Percentiles rank a stretch among this genome's conserved stretches.
These are phyloP conservation scores for Vitis rupestris DNA, from an alignment of 164 flowering plant genomes.

Conservation along the genomic window DNA sequence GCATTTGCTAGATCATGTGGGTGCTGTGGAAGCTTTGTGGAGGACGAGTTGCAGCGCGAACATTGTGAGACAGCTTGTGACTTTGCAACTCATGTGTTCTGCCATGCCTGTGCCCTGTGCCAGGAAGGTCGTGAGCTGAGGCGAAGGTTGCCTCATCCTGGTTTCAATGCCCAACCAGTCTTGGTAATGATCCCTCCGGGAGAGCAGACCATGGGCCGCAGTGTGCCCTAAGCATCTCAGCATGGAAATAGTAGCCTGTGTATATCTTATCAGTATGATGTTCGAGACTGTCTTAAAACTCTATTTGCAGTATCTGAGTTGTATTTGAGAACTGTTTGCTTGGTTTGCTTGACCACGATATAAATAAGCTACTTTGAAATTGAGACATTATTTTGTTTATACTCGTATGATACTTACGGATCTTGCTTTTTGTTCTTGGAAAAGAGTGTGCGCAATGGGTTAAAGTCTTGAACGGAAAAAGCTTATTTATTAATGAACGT, in stretches of 20 bases:
- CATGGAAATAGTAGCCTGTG: not conserved
- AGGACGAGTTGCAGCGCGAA: slow-evolving; percentile 71
- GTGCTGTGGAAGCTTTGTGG: slow-evolving; percentile 62
- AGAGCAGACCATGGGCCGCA: slow-evolving; percentile 79
- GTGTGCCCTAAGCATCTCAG: slow-evolving; percentile 13
- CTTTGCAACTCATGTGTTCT: slow-evolving; percentile 71
- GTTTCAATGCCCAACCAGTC: slow-evolving; percentile 62
- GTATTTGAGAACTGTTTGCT: not conserved
- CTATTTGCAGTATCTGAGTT: not conserved
- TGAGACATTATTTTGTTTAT: too few species aligned
- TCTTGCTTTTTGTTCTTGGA: too few species aligned
- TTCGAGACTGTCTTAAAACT: not conserved
- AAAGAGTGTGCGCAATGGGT: too few species aligned
- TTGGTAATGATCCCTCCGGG: slow-evolving; percentile 80
- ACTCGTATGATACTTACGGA: too few species aligned
- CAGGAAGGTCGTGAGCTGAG: slow-evolving; percentile 96
- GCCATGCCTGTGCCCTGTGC: slow-evolving; percentile 85
- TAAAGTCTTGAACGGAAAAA: too few species aligned
- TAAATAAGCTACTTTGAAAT: slow-evolving; percentile 1
- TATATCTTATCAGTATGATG: not conserved
- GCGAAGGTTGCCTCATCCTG: slow-evolving; percentile 87
- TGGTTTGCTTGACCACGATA: not conserved
- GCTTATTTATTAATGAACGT: too few species aligned
- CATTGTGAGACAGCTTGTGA: slow-evolving; percentile 81
- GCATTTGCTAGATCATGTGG: slow-evolving; percentile 73